These are phyloP conservation scores for Pseudocercospora vitis DNA, from an alignment of 2,329 filamentous ascomycete genomes.

Conservation along the genomic window DNA sequence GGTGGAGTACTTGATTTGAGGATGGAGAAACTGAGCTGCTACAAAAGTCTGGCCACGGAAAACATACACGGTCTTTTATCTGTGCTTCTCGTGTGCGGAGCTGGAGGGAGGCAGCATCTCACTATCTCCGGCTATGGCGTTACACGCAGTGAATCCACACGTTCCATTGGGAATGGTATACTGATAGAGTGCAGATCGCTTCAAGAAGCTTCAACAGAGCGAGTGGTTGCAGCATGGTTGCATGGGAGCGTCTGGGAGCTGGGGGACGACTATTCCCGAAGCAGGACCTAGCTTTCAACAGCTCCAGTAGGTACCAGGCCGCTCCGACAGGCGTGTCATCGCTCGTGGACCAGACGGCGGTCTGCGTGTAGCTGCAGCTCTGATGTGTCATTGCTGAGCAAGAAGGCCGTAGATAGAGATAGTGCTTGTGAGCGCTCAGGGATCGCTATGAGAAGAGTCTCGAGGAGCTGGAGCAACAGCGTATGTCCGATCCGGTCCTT, in stretches of 20 bases:
- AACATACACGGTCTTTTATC: too few relatives aligned
- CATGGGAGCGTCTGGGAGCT: background rate
- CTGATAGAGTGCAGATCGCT: background rate
- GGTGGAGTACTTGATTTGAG: background rate
- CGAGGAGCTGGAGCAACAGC: too few relatives aligned
- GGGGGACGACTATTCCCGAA: conserved; percentile 4
- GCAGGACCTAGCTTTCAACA: background rate
- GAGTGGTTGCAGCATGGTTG: background rate
- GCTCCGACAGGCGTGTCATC: conserved; percentile 2
- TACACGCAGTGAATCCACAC: background rate
- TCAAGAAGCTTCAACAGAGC: background rate
- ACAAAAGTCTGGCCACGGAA: too few relatives aligned
- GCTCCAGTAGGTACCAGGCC: background rate
- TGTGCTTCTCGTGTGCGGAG: background rate
- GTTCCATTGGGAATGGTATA: background rate
- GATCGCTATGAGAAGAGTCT: too few relatives aligned
- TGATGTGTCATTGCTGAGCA: background rate
- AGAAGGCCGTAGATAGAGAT: too few relatives aligned
- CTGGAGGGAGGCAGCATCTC: background rate
- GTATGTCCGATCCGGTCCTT: too few relatives aligned
- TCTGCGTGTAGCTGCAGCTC: background rate
- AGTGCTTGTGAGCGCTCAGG: too few relatives aligned
- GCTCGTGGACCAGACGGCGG: background rate
- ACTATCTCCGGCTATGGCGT: background rate
- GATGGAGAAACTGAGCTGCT: too few relatives aligned